Conservation (phyloP, 192 early-diverging fungal genomes). For the Linnemannia elongata region DNA sequence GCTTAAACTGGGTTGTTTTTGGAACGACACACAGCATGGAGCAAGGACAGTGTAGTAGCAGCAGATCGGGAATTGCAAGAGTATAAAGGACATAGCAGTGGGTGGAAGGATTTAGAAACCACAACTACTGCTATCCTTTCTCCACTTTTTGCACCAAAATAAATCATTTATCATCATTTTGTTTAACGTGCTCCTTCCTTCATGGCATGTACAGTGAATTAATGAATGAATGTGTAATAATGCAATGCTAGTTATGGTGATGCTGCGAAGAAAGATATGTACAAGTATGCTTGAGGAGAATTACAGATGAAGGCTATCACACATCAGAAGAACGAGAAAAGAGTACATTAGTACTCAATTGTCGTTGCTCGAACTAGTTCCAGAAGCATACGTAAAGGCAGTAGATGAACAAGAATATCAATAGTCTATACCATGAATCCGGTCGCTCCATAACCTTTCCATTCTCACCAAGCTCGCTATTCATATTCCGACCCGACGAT, state of each 20-base stretch:
- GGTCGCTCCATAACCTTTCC: background rate
- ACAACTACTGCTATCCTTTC: background rate
- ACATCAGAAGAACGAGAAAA: background rate
- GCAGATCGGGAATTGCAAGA: background rate
- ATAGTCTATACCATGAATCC: constrained; percentile 32
- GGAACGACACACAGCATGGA: background rate
- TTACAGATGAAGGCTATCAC: background rate
- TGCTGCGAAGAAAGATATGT: background rate
- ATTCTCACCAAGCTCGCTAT: background rate
- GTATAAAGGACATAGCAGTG: background rate
- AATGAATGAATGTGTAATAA: background rate
- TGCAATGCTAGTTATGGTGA: background rate
- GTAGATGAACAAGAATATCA: constrained; percentile 29
- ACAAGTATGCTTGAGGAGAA: background rate
- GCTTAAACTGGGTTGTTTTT: constrained; percentile 4
- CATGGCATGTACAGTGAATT: background rate
- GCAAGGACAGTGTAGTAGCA: background rate
- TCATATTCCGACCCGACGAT: background rate
- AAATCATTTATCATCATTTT: constrained; percentile 2
- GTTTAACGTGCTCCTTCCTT: background rate
- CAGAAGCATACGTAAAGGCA: constrained; percentile 31
- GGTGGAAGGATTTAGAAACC: background rate
- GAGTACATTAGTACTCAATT: background rate
- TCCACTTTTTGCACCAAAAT: background rate
- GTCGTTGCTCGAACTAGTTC: background rate